Conservation (phyloP, 2,329 filamentous ascomycete genomes). For the Claviceps capensis region DNA sequence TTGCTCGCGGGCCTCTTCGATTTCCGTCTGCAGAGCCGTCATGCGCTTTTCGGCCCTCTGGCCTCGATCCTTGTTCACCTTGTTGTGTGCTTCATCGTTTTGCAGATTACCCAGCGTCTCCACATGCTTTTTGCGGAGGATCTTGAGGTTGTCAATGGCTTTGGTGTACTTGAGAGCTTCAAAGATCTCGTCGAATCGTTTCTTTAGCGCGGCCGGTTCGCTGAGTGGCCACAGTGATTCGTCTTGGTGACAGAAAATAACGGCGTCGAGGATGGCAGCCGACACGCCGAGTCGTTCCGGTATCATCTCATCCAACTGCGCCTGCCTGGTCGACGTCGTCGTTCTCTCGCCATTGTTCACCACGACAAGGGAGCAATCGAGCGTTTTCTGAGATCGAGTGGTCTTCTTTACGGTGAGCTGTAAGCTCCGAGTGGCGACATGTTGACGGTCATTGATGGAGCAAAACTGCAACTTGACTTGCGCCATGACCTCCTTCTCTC, state of each 20-base stretch:
- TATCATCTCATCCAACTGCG: slow-evolving; percentile 72
- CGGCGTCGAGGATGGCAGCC: slow-evolving; percentile 76
- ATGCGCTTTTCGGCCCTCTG: slow-evolving; percentile 56
- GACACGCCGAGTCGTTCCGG: slow-evolving; percentile 82
- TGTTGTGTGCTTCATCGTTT: slow-evolving; percentile 62
- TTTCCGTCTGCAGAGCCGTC: slow-evolving; percentile 50
- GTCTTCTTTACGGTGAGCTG: slow-evolving; percentile 80
- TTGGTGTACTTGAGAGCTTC: slow-evolving; percentile 95
- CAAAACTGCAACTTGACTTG: slow-evolving; percentile 85
- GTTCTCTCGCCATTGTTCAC: slow-evolving; percentile 67
- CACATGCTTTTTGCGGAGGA: slow-evolving; percentile 69
- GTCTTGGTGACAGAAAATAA: slow-evolving; percentile 98
- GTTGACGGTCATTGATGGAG: slow-evolving; percentile 60
- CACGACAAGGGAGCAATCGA: slow-evolving; percentile 68
- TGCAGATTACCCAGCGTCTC: slow-evolving; percentile 61
- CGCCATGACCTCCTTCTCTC: slow-evolving; percentile 78
- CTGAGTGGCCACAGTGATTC: slow-evolving; percentile 96
- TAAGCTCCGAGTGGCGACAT: slow-evolving; percentile 72
- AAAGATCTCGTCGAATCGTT: slow-evolving; percentile 94
- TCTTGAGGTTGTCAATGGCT: slow-evolving; percentile 88
- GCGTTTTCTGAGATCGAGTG: slow-evolving; percentile 61
- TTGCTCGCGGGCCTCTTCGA: slow-evolving; percentile 45
- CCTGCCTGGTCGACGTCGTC: slow-evolving; percentile 64
- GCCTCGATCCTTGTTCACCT: slow-evolving; percentile 72
- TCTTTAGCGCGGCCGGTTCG: slow-evolving; percentile 73